phyloP scores from a whole-genome alignment of 345 rosid species.

The Ricinus communis region DNA sequence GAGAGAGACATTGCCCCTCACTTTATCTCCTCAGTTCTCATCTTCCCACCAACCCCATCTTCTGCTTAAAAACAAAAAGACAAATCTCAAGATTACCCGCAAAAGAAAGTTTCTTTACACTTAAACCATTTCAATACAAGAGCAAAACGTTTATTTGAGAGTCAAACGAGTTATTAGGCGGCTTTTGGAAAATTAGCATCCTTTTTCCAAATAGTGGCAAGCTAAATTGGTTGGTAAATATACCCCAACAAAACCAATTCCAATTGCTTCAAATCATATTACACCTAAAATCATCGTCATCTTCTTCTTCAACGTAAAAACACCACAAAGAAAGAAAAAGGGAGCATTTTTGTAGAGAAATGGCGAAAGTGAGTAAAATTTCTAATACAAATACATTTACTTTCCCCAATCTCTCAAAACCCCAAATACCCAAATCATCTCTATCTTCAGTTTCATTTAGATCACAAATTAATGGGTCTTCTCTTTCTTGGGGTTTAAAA shows the following conservation, averaged over 20 bases:
- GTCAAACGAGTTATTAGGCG: neutral
- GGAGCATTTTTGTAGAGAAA: slow-evolving; percentile 3
- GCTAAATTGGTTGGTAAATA: neutral
- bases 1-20: too few species aligned
- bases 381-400: slow-evolving; percentile 31
- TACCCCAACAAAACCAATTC: too few species aligned
- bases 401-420: slow-evolving; percentile 33
- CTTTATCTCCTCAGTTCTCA: neutral
- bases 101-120: neutral
- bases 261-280: too few species aligned
- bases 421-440: slow-evolving; percentile 30
- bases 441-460: slow-evolving; percentile 44
- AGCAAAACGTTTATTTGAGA: neutral
- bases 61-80: neutral
- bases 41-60: slow-evolving; percentile 6
- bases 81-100: neutral
- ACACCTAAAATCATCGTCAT: slow-evolving; percentile 15
- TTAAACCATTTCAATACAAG: neutral
- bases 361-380: slow-evolving; percentile 66
- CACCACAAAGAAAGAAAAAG: neutral
- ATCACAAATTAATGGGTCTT: slow-evolving; percentile 38
- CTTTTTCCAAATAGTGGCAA: neutral
- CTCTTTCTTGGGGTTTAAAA: slow-evolving; percentile 33
- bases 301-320: neutral
- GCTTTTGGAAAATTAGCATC: neutral